Percentiles rank a stretch among this genome's conserved stretches.
phyloP scores from a whole-genome alignment of 2,329 filamentous ascomycete genomes.

The Colletotrichum tropicicola region DNA sequence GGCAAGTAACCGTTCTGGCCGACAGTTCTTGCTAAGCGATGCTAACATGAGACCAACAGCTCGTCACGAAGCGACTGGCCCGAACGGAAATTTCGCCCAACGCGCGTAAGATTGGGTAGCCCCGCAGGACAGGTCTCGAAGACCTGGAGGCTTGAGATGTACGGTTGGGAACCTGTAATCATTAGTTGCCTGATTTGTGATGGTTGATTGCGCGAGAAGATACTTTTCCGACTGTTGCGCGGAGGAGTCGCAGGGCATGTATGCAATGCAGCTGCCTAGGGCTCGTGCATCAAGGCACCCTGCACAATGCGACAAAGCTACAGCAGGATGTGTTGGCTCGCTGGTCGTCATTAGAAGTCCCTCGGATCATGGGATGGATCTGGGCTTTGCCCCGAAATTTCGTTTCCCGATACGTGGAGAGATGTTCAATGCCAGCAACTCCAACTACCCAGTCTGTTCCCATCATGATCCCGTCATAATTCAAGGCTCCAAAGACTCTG shows the following conservation, averaged over 20 bases:
- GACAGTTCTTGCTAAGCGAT: neutral
- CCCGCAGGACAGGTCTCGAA: no score
- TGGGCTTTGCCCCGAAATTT: neutral
- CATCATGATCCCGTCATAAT: no score
- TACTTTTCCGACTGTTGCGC: neutral
- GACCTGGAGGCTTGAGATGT: no score
- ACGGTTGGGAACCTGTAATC: no score
- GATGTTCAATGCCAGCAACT: neutral
- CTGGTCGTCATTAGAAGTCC: neutral
- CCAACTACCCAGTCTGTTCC: no score
- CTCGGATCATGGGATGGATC: neutral
- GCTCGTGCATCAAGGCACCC: neutral
- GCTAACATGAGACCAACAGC: conserved; percentile 15
- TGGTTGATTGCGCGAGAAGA: no score
- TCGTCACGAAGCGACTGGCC: conserved; percentile 22
- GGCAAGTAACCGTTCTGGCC: conserved; percentile 15
- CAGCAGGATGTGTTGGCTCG: neutral
- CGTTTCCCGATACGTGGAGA: neutral
- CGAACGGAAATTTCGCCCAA: neutral
- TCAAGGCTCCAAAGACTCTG: no score
- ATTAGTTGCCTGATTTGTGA: no score
- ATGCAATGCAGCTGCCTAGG: neutral
- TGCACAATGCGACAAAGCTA: neutral
- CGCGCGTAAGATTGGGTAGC: neutral
- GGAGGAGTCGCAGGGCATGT: neutral